Percentiles rank a stretch among this genome's conserved stretches.
Evolutionary conservation across 345 rosid species (phyloP).

Genomic region (Chamaenerion angustifolium): DNA sequence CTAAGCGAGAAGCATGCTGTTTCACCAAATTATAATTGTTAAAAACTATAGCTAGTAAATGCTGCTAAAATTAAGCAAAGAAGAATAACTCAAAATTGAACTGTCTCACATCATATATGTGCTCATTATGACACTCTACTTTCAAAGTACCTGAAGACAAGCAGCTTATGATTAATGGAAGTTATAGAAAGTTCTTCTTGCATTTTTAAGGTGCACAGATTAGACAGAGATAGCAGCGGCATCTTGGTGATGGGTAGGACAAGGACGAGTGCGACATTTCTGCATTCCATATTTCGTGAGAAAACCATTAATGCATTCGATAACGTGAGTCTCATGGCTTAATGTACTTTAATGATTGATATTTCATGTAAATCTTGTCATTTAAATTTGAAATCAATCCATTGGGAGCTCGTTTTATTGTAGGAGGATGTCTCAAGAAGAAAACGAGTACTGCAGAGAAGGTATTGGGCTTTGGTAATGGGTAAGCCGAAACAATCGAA

Average conservation of each 20-base stretch:
- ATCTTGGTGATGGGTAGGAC: slow-evolving; percentile 93
- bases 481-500: slow-evolving; percentile 51
- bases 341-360: background rate
- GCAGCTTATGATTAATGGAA: background rate
- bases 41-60: no score
- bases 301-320: slow-evolving; percentile 65
- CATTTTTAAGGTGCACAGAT: slow-evolving; percentile 70
- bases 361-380: background rate
- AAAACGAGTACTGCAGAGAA: slow-evolving; percentile 44
- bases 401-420: background rate
- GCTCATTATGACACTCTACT: no score
- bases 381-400: background rate
- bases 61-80: no score
- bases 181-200: background rate
- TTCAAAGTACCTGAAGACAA: background rate
- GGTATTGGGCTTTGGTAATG: slow-evolving; percentile 79
- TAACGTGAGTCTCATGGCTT: slow-evolving; percentile 19
- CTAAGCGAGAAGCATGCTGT: no score
- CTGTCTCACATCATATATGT: no score
- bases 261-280: slow-evolving; percentile 50
- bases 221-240: slow-evolving; percentile 89
- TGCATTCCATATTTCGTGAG: slow-evolving; percentile 82
- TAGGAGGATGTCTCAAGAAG: slow-evolving; percentile 33
- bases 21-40: no score
- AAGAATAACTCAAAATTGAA: no score